Evolutionary conservation across 1,284 basidiomycete species (phyloP).

Genomic region (Ustilago shanxiensis): DNA sequence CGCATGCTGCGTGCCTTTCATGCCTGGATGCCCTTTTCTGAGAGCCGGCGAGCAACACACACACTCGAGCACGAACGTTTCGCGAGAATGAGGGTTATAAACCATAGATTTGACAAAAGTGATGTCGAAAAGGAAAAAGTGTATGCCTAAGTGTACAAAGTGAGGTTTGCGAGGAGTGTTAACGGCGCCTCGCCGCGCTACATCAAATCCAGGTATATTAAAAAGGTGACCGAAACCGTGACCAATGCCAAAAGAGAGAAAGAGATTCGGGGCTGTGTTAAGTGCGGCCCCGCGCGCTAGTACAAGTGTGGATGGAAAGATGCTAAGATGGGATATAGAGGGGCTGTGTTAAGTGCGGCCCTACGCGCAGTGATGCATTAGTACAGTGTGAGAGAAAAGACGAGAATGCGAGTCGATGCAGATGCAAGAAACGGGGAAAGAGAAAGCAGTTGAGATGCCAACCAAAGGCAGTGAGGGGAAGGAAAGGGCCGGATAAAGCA

Average conservation of each 20-base stretch:
- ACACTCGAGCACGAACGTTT: not conserved
- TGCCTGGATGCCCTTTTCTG: no score
- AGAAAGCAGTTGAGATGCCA: constrained; percentile 13
- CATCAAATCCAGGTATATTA: constrained; percentile 52
- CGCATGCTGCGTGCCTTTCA: no score
- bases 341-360: constrained; percentile 58
- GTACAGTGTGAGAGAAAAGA: constrained; percentile 23
- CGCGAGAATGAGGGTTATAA: constrained; percentile 10
- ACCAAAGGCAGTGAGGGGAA: constrained; percentile 5
- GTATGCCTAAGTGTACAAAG: constrained; percentile 21
- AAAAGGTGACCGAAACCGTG: constrained; percentile 10
- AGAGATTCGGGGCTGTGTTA: constrained; percentile 43
- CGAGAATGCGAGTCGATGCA: constrained; percentile 40
- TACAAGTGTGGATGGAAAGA: constrained; percentile 22
- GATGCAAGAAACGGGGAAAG: constrained; percentile 28
- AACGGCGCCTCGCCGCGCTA: constrained; percentile 56
- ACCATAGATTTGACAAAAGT: constrained; percentile 44
- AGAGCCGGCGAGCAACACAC: no score
- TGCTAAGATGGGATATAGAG: constrained; percentile 21
- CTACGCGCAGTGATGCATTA: constrained; percentile 38
- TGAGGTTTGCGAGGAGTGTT: constrained; percentile 53
- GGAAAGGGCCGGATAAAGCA: constrained; percentile 13
- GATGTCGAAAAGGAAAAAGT: not conserved
- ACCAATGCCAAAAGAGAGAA: constrained; percentile 15
- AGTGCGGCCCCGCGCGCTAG: constrained; percentile 48